Evolutionary conservation across 163 green algal species (phyloP).

Genomic region (Chloroidium sp.): DNA sequence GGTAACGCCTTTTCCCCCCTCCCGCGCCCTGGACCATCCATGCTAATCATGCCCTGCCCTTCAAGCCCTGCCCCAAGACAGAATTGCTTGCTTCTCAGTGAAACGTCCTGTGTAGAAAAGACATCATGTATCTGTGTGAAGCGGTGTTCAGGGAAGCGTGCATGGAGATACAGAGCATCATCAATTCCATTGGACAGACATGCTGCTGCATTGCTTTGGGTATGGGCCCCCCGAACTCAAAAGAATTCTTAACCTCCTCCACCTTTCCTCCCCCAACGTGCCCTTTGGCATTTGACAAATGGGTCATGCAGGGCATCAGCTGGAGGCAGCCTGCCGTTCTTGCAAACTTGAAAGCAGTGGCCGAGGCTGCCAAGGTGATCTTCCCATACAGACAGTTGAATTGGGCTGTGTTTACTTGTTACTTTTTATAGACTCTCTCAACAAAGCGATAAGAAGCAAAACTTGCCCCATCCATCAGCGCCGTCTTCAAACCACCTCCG

Average conservation of each 20-base stretch:
- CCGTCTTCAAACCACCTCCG: too few species aligned
- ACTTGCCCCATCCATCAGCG: too few species aligned
- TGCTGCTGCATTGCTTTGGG: neutral
- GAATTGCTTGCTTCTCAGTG: too few species aligned
- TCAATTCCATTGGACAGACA: neutral
- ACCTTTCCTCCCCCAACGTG: too few species aligned
- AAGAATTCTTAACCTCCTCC: neutral
- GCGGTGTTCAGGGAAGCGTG: neutral
- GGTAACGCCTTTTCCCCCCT: too few species aligned
- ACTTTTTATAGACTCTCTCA: too few species aligned
- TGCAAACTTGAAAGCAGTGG: slow-evolving; percentile 53
- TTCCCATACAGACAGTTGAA: too few species aligned
- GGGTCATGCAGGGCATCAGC: slow-evolving; percentile 9
- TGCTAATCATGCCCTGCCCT: neutral
- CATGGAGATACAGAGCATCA: neutral
- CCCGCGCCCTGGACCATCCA: neutral
- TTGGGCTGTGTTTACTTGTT: too few species aligned
- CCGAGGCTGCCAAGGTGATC: slow-evolving; percentile 63
- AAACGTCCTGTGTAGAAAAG: neutral
- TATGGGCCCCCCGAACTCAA: neutral
- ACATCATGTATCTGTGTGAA: neutral
- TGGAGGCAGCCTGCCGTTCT: slow-evolving; percentile 30
- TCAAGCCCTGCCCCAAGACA: neutral
- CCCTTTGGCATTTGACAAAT: too few species aligned
- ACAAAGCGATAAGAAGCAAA: too few species aligned